Evolutionary conservation across 2,329 filamentous ascomycete species (phyloP), one percentile per base, ranked within the genome.

Genomic region (Cadophora sp.): DNA sequence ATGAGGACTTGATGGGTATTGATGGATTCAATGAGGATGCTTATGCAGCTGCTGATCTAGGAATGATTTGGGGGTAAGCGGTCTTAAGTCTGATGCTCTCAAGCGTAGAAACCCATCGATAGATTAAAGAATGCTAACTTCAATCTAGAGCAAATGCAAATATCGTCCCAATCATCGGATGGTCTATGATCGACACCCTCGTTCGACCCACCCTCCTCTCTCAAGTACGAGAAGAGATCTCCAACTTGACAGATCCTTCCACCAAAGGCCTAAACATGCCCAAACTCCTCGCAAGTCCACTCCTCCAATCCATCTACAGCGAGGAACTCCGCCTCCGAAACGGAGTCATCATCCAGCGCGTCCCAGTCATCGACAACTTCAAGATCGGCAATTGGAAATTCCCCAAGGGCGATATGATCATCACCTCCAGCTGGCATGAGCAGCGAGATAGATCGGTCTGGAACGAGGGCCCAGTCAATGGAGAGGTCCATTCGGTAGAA

Each of bases 291-390:
- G 64, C 71, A 0, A 70, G 69, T 0, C 73, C 76, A 1, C 65
- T 80, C 0, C 67, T 81, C 4, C 79, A 77, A 50, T 78, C 80
- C 0, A 74, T 80, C 1, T 81, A 78, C 39, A 74, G 73, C 8
- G 79, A 81, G 53, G 74, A 75, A 0, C 70, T 80, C 0, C 76
- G 80, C 1, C 60, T 81, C 0, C 66, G 73, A 16, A 62, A 43
- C 20, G 65, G 64, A 2, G 64, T 66, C n/a, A 66, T 59, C 3
- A 66, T 73, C n/a, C 67, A 68, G 41, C 64, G 72, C 16, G 62
- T 61, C 11, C 65, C 73, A 1, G 39, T 70, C 4, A 39, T 64
- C n/a, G 66, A 72, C 14, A 71, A 74, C 14, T 73, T 79, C 47
- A 69, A 73, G 1, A 61, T 79, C 3, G 67, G 70, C 16, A 64